Conservation (phyloP, 2,329 filamentous ascomycete genomes). For the Aspergillus phoenicis region DNA sequence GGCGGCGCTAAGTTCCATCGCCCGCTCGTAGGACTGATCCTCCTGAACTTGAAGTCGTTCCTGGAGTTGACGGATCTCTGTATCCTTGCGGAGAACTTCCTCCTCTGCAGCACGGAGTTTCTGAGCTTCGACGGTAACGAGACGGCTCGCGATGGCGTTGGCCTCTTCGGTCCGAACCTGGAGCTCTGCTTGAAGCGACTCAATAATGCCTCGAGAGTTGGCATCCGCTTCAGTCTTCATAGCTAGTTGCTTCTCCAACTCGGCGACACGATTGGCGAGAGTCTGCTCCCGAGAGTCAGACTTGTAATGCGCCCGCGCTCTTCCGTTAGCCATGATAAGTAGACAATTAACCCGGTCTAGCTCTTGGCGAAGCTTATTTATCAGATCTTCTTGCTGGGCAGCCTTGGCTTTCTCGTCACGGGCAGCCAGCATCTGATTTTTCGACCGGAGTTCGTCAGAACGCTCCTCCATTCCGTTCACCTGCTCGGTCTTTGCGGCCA, state of each 20-base stretch:
- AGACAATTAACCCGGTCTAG: constrained; percentile 7
- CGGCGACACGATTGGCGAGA: constrained; percentile 8
- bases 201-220: constrained; percentile 4
- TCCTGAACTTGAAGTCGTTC: too few relatives aligned
- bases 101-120: too few relatives aligned
- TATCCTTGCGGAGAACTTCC: too few relatives aligned
- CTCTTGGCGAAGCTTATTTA: constrained; percentile 1
- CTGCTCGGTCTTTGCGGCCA: not conserved
- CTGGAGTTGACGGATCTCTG: too few relatives aligned
- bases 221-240: not conserved
- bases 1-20: too few relatives aligned
- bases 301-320: constrained; percentile 6
- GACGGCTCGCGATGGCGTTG: constrained; percentile 3
- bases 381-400: not conserved
- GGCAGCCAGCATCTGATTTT: not conserved
- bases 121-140: constrained; percentile 9
- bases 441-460: not conserved
- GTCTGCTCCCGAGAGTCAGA: not conserved
- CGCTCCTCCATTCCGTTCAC: not conserved
- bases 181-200: constrained; percentile 15
- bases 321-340: constrained; percentile 2
- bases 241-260: constrained; percentile 16
- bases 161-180: constrained; percentile 7
- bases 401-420: not conserved
- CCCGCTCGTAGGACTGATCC: too few relatives aligned